Evolutionary conservation across 1,284 basidiomycete species (phyloP).

Genomic region (Omphalotus olearius): DNA sequence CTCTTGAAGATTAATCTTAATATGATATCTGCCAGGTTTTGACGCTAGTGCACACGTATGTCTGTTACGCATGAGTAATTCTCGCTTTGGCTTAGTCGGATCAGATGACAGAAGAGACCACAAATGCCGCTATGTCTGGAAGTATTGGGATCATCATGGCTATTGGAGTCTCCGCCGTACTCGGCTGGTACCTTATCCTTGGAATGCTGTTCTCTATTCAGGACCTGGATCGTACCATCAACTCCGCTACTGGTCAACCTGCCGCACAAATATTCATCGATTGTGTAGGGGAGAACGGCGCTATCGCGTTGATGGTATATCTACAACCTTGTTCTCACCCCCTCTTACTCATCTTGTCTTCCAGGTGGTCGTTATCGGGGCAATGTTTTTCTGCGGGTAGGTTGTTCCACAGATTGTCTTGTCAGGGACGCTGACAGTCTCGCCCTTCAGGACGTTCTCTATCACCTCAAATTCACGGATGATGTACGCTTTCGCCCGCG

Average conservation of each 20-base stretch:
- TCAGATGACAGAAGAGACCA: conserved; percentile 78
- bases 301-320: conserved; percentile 65
- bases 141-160: conserved; percentile 64
- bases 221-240: conserved; percentile 53
- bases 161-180: conserved; percentile 68
- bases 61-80: conserved; percentile 3
- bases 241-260: conserved; percentile 56
- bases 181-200: conserved; percentile 70
- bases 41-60: conserved; percentile 68
- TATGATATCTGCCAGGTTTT: conserved; percentile 40
- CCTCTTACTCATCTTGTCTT: neutral
- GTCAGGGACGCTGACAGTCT: neutral
- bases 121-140: conserved; percentile 66
- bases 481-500: conserved; percentile 75
- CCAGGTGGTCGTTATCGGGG: conserved; percentile 61
- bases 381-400: conserved; percentile 69
- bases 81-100: neutral
- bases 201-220: conserved; percentile 75
- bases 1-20: neutral
- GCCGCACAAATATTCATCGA: conserved; percentile 76
- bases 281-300: conserved; percentile 65
- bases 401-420: conserved; percentile 12
- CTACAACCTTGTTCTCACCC: neutral
- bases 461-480: conserved; percentile 75
- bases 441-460: conserved; percentile 52